Base-by-base conservation (phyloP, 2,329 filamentous ascomycete species). In the Chaetomiaceae sp. region DNA sequence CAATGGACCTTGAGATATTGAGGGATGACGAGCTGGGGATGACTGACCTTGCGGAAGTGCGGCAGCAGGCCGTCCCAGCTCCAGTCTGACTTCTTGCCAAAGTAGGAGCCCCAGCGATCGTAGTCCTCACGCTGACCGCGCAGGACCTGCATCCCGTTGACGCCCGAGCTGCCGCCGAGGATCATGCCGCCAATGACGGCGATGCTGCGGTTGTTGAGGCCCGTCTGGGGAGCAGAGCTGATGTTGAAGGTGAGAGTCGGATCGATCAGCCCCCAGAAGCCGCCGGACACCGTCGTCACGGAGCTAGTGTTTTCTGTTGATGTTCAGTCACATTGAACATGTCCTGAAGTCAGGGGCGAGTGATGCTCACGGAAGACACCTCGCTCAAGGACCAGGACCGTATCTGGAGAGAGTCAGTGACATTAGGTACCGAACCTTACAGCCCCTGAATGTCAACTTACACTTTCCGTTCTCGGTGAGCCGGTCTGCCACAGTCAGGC, bases 71-170 rank as follows among this genome's bases (percentile, higher is more conserved):
- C 60, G 20, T 66, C 54, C 64, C 64, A 66, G 42, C 56, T 62
- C 65, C 65, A 66, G 43, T 60, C 60, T 54, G 65, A 59, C 9
- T 46, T 31, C 12, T 39, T 36, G 31, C 60, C 55, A 39, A 63
- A 64, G 37, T 61, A 64, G 2, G 51, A 47, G 3, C 54, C 62
- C 64, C 65, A 67, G 6, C 61, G 56, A 55, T 65, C 49, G 39
- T 65, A 66, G 48, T 67, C 66, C 33, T 63, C 61, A 23, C 52
- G 59, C 9, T 63, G 60, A 3, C 64, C 65, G 1, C 66, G 60
- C n/a, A 64, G 57, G 20, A 63, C 61, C 34, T 64, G 58, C 59
- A 66, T 61, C 8, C 64, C 66, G 36, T 66, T 66, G 34, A 64
- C 56, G 9, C 57, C 63, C 0, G 65, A 66, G 25, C 63, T 65